These are phyloP conservation scores for Stygiomarasmius scandens DNA, from an alignment of 1,284 basidiomycete species.

Conservation along the genomic window DNA sequence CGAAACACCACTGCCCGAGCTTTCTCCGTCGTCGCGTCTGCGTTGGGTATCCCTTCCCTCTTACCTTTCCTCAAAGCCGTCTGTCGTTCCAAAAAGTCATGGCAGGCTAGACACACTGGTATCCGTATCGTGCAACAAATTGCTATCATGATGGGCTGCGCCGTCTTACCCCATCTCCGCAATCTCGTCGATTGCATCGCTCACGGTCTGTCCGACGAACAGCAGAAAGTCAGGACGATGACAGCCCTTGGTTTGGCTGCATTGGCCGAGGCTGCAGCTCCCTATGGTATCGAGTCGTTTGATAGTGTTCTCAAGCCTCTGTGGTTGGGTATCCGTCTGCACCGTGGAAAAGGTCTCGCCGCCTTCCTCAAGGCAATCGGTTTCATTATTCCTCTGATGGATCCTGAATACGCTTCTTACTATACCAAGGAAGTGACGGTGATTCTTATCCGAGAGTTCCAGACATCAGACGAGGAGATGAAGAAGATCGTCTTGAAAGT, in stretches of 20 bases:
- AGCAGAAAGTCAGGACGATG: conserved; percentile 99
- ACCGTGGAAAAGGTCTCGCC: conserved; percentile 96
- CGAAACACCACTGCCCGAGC: conserved; percentile 99
- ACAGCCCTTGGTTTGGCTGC: conserved; percentile 96
- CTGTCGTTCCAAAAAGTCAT: conserved; percentile 98
- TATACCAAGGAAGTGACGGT: conserved; percentile 98
- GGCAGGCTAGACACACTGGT: conserved; percentile 99
- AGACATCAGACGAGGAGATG: conserved; percentile 99
- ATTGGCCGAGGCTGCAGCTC: conserved; percentile 94
- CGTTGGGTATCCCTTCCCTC: conserved; percentile 95
- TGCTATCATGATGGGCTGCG: conserved; percentile 99
- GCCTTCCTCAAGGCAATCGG: conserved; percentile 99
- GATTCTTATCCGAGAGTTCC: conserved; percentile 98
- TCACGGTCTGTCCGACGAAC: conserved; percentile 95
- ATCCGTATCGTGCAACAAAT: conserved; percentile 99
- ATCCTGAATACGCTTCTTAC: conserved; percentile 97
- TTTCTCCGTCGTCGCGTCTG: conserved; percentile 98
- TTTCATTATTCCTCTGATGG: conserved; percentile 99
- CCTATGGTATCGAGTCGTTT: conserved; percentile 99
- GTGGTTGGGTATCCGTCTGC: conserved; percentile 97
- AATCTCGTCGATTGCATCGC: conserved; percentile 97
- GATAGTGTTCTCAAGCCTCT: conserved; percentile 99
- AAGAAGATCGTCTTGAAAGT: conserved; percentile 99
- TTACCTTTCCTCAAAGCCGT: conserved; percentile 98
- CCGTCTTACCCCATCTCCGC: conserved; percentile 93